Evolutionary conservation across 495 filamentous ascomycete species (phyloP), one percentile per base, ranked within the genome.

Genomic region (Penicillium lagena): DNA sequence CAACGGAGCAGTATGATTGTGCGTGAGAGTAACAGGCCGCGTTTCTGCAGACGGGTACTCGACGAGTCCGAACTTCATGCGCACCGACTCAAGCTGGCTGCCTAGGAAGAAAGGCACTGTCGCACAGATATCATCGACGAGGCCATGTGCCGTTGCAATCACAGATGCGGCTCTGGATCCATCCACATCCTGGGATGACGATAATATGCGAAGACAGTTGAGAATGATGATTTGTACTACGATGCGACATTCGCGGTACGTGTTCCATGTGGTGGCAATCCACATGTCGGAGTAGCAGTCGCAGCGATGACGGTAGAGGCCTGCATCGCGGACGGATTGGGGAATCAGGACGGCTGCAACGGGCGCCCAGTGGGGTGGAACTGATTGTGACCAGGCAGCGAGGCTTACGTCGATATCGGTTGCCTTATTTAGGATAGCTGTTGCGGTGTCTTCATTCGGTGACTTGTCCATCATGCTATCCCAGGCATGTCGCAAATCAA

Each of bases 231-330:
- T 72, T 42, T 78, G 77, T 3, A 77, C 58, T 9, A 78, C 64
- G 22, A 83, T 70, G 10, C 76, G 70, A 1, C 74, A 74, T 52
- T 76, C 77, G 28, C 83, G 77, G 58, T 79, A 83, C 33, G 72
- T 71, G 43, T 83, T 87, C 80, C 81, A 84, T 12, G 78, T 74
- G 11, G 72, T 63, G 1, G 76, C 74, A 9, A 78, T 71, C 76
- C 78, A 84, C 39, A 80, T 64, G 49, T 81, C 72, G 2, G 58
- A 45, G 55, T 86, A 87, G 43, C 72, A 59, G 56, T 86, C 81
- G 49, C 78, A 81, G 29, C 67, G 67, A 40, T 71, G 68, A 9
- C 70, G 66, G 51, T 78, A 83, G 12, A 66, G 40, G 2, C 62
- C 63, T 1, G 61, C 58, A 4, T 60, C 43, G 8, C 54, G 63